A percentile compares a stretch with the other conserved stretches of the same genome.
Evolutionary conservation across 768 basidiomycete species (phyloP).

Genomic region (Boletus pseudo-olivaceus): DNA sequence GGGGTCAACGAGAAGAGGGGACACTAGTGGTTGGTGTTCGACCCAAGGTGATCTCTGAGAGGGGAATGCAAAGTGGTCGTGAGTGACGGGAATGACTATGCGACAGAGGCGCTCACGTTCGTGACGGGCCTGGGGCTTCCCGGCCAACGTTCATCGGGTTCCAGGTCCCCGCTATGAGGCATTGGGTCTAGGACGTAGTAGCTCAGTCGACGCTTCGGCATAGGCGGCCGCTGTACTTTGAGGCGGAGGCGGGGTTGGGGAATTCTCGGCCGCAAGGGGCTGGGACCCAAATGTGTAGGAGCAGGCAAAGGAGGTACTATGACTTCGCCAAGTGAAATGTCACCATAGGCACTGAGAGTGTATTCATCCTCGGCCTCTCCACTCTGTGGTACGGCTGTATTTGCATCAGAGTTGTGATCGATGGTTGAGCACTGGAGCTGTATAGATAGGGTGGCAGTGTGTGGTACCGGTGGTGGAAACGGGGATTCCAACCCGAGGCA

Average conservation of each 20-base stretch:
- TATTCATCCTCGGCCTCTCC: slow-evolving; percentile 33
- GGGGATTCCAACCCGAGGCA: not conserved
- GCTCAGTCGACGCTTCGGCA: slow-evolving; percentile 23
- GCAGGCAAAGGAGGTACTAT: slow-evolving; percentile 30
- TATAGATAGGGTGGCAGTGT: not conserved
- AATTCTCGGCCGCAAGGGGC: not conserved
- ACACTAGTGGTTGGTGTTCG: slow-evolving; percentile 14
- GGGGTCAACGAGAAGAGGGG: slow-evolving; percentile 1
- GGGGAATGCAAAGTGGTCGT: not conserved
- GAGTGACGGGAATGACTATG: not conserved
- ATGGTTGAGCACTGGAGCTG: not conserved
- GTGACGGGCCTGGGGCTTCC: slow-evolving; percentile 10
- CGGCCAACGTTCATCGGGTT: slow-evolving; percentile 10
- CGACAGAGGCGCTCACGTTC: slow-evolving; percentile 11
- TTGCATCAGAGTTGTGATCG: not conserved
- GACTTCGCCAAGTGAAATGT: slow-evolving; percentile 40
- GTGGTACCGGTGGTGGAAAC: not conserved
- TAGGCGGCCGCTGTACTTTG: slow-evolving; percentile 25
- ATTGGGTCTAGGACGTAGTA: slow-evolving; percentile 10
- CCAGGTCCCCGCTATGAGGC: not conserved
- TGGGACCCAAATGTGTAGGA: not conserved
- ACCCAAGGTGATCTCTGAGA: slow-evolving; percentile 8
- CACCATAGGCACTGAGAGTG: slow-evolving; percentile 42
- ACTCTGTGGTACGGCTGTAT: not conserved
- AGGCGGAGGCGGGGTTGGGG: slow-evolving; percentile 23